Evolutionary conservation across 305 asterid genomes (phyloP), one percentile per base, ranked within the genome.

Genomic region (Rubia peregrina): DNA sequence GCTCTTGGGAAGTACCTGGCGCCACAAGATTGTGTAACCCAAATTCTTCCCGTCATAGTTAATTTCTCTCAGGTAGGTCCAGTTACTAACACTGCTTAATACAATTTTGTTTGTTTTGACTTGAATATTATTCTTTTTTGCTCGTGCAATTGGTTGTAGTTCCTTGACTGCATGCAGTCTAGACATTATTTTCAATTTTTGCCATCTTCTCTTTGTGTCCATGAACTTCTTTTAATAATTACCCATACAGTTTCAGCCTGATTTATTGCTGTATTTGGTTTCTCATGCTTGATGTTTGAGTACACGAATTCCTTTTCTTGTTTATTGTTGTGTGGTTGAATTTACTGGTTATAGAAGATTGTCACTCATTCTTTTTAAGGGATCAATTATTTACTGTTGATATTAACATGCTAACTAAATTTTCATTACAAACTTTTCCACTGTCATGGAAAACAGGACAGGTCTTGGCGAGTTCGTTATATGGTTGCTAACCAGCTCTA

Each of bases 401-500:
- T 26, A 19, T 21, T 14, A 3, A 46, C 53, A 13, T 38, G 13
- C 55, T 7, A 48, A 19, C 46, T 71, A 7, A 11, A 11, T 30
- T 19, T 38, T 55, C 41, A 51, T 16, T 9, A 12, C 38, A 5
- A 73, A 74, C 6, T 60, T 60, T 61, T 5, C 38, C 60, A 55
- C 44, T 9, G 9, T 17, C 22, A 12, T 51, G n/a, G 51, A 67
- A 69, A 66, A 68, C 84, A 89, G 96, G 96, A 89, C 77, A 89
- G 87, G 77, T 89, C 93, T 71, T 89, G 93, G 96, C 91, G 96
- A 74, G 93, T 89, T 74, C 93, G 91, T 30, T 89, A 87, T 81
- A 89, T 89, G 96, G 96, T 89, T 75, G 96, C 96, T 67, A 87
- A 89, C 81, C 96, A 89, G 72, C 80, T 89, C 60, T 89, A 89